Evolutionary conservation across 768 basidiomycete species (phyloP).

Genomic region (Boletus eberwhitei): DNA sequence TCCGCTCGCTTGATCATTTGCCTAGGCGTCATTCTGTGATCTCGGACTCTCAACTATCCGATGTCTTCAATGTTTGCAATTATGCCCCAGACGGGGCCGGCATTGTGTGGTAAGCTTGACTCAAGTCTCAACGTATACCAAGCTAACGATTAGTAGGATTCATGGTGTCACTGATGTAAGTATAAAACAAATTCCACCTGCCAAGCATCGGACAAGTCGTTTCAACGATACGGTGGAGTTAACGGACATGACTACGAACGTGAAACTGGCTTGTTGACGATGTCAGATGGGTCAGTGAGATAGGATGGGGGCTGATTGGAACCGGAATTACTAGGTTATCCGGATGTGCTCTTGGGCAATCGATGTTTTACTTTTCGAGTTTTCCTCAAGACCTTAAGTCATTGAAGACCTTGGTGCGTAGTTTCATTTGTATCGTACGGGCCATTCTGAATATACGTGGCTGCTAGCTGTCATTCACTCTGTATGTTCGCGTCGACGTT

Average conservation of each 20-base stretch:
- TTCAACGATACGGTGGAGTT: neutral
- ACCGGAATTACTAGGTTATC: neutral
- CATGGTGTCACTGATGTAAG: slow-evolving; percentile 2
- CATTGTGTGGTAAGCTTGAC: slow-evolving; percentile 6
- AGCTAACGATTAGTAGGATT: slow-evolving; percentile 1
- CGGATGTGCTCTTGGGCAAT: slow-evolving; percentile 11
- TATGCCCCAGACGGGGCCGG: no score
- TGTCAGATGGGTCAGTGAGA: neutral
- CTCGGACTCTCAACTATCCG: no score
- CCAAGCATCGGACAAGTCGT: neutral
- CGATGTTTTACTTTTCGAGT: slow-evolving; percentile 4
- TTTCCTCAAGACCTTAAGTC: slow-evolving; percentile 6
- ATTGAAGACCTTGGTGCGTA: slow-evolving; percentile 7
- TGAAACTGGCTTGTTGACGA: neutral
- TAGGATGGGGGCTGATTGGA: neutral
- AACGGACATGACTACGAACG: neutral
- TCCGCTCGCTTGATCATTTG: neutral
- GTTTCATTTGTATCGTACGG: neutral
- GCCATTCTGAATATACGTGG: neutral
- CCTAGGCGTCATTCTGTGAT: no score
- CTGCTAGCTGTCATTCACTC: neutral
- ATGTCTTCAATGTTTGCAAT: no score
- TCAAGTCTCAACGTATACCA: neutral
- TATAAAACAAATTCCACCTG: neutral
- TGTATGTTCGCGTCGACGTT: neutral